A percentile compares a stretch with the other conserved stretches of the same genome.
Conservation (phyloP, 306 rosid species). For the Begonia peltatifolia region DNA sequence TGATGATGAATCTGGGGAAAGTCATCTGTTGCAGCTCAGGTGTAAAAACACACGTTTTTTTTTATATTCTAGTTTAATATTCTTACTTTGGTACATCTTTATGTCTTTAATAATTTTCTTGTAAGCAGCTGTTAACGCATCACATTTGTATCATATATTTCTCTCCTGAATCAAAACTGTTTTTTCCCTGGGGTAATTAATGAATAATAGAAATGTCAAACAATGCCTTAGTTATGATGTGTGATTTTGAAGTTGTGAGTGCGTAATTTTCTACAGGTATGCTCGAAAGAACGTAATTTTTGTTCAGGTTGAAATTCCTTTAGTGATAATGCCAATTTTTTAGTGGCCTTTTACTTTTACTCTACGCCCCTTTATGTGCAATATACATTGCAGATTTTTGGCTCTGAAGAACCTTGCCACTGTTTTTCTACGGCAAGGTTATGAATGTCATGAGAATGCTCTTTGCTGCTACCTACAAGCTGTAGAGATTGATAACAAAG, state of each 20-base stretch:
- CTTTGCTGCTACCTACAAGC: conserved; percentile 91
- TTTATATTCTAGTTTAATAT: neutral
- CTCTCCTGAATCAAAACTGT: too few relatives aligned
- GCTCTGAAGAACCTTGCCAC: conserved; percentile 87
- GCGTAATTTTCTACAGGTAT: too few relatives aligned
- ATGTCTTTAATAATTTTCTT: too few relatives aligned
- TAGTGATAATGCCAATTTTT: neutral
- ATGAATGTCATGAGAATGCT: conserved; percentile 67
- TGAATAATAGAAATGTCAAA: too few relatives aligned
- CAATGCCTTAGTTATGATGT: too few relatives aligned
- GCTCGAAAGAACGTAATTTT: too few relatives aligned
- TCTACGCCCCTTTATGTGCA: conserved; percentile 5
- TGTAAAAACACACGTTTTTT: conserved; percentile 8
- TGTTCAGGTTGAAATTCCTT: neutral
- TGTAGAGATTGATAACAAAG: conserved; percentile 85
- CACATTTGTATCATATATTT: too few relatives aligned
- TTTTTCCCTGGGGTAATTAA: too few relatives aligned
- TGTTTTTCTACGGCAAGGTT: conserved; percentile 88
- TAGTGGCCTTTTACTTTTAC: conserved; percentile 1
- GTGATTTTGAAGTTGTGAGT: too few relatives aligned
- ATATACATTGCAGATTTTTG: conserved; percentile 57
- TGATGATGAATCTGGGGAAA: conserved; percentile 60
- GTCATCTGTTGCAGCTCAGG: conserved; percentile 92
- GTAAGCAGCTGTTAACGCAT: too few relatives aligned
- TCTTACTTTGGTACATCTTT: too few relatives aligned